These are phyloP conservation scores for Primulina tabacum DNA, from an alignment of 257 asterid species.

Conservation along the genomic window DNA sequence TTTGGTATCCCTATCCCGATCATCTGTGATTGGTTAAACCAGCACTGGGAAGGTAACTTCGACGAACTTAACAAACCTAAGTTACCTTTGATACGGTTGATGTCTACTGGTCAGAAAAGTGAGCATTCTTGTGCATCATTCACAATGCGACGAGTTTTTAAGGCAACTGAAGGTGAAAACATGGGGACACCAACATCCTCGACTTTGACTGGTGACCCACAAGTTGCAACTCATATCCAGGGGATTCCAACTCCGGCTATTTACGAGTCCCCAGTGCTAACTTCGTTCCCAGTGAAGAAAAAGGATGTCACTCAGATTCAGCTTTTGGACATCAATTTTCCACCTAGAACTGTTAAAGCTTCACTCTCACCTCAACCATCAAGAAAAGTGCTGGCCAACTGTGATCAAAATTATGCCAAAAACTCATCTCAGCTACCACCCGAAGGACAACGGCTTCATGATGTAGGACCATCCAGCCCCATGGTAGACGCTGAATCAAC, in stretches of 20 bases:
- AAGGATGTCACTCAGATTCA: slow-evolving; percentile 58
- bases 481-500: slow-evolving; percentile 68
- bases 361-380: slow-evolving; percentile 39
- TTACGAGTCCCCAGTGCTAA: slow-evolving; percentile 67
- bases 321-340: slow-evolving; percentile 87
- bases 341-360: slow-evolving; percentile 54
- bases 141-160: slow-evolving; percentile 83
- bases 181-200: slow-evolving; percentile 62
- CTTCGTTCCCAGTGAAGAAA: slow-evolving; percentile 46
- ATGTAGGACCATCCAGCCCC: slow-evolving; percentile 32
- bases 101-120: slow-evolving; percentile 92
- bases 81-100: slow-evolving; percentile 70
- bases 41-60: slow-evolving; percentile 94
- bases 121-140: slow-evolving; percentile 93
- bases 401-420: slow-evolving; percentile 40
- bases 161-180: slow-evolving; percentile 57
- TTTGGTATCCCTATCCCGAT: slow-evolving; percentile 93
- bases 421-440: slow-evolving; percentile 22
- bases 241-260: slow-evolving; percentile 83
- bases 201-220: slow-evolving; percentile 33
- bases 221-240: slow-evolving; percentile 38
- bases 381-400: slow-evolving; percentile 34
- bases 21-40: slow-evolving; percentile 91
- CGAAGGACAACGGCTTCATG: slow-evolving; percentile 31
- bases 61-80: slow-evolving; percentile 92